These are phyloP conservation scores for Plenodomus lindquistii DNA, from an alignment of 2,329 filamentous ascomycete species.

Conservation along the genomic window DNA sequence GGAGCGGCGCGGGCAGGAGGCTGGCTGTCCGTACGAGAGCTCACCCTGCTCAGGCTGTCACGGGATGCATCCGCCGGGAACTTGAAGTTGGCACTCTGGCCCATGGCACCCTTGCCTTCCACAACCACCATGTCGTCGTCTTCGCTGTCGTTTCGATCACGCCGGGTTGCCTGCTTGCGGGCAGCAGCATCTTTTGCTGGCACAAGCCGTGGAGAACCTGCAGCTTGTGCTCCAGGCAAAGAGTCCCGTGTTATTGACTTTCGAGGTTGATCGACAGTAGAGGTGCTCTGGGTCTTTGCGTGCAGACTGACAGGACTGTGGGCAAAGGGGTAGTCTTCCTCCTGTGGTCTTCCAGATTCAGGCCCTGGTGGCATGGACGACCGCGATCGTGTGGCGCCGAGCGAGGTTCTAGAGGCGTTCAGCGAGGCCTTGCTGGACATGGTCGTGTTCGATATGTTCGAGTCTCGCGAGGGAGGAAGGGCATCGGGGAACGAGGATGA, in stretches of 20 bases:
- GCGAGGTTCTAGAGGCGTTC: slow-evolving; percentile 35
- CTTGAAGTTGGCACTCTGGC: slow-evolving; percentile 27
- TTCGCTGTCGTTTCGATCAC: slow-evolving; percentile 37
- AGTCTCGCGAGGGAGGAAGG: slow-evolving; percentile 40
- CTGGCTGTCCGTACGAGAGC: slow-evolving; percentile 29
- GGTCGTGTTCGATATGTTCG: slow-evolving; percentile 34
- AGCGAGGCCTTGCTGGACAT: slow-evolving; percentile 36
- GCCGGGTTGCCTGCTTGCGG: slow-evolving; percentile 18
- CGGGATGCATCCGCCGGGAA: slow-evolving; percentile 24
- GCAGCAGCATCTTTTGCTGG: slow-evolving; percentile 20
- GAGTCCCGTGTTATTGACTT: slow-evolving; percentile 21
- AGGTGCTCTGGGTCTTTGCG: slow-evolving; percentile 23
- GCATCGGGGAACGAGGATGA: slow-evolving; percentile 41
- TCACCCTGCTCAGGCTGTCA: slow-evolving; percentile 25
- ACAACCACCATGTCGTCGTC: slow-evolving; percentile 37
- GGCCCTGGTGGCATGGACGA: slow-evolving; percentile 28
- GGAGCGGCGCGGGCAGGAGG: slow-evolving; percentile 24
- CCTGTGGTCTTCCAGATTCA: slow-evolving; percentile 21
- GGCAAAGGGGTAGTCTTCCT: slow-evolving; percentile 31
- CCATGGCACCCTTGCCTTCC: slow-evolving; percentile 23
- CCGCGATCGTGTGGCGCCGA: slow-evolving; percentile 34
- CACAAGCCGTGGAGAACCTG: slow-evolving; percentile 24
- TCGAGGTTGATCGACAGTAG: slow-evolving; percentile 23
- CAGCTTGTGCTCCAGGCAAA: slow-evolving; percentile 9
- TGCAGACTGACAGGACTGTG: slow-evolving; percentile 33